Conservation (phyloP, 106 monocot genomes). For the Chionographis japonica region DNA sequence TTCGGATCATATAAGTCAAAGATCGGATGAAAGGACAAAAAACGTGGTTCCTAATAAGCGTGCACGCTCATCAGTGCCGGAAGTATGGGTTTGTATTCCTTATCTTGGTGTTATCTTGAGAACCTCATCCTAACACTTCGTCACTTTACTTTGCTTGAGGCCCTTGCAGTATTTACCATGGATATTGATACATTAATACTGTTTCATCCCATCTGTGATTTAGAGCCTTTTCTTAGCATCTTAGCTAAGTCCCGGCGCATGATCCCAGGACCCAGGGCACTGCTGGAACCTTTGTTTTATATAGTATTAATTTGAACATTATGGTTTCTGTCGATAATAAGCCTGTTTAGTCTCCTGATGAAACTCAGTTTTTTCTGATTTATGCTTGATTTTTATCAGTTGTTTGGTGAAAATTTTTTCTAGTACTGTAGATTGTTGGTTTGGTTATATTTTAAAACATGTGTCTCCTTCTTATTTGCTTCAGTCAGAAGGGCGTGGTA, state of each 20-base stretch:
- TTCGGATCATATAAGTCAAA: slow-evolving; percentile 41
- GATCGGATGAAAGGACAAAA: slow-evolving; percentile 66
- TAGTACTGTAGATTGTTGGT: neutral
- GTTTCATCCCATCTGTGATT: too few species aligned
- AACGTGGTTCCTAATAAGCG: slow-evolving; percentile 66
- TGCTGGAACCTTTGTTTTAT: too few species aligned
- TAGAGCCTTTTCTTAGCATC: neutral
- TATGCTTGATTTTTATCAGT: too few species aligned
- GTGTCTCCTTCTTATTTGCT: slow-evolving; percentile 13
- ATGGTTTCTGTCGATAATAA: neutral
- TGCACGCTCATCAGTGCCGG: slow-evolving; percentile 71
- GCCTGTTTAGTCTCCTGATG: too few species aligned
- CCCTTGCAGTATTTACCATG: too few species aligned
- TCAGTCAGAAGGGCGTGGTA: slow-evolving; percentile 64
- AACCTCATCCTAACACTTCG: neutral
- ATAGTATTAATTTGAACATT: neutral
- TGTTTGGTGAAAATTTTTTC: too few species aligned
- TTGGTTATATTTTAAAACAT: neutral
- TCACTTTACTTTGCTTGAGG: neutral
- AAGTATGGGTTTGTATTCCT: slow-evolving; percentile 76
- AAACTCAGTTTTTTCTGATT: too few species aligned
- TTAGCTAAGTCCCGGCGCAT: too few species aligned
- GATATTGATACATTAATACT: too few species aligned
- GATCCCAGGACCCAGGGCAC: too few species aligned
- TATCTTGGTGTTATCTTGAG: neutral